A percentile compares a stretch with the other conserved stretches of the same genome.
phyloP scores from a whole-genome alignment of 2,329 filamentous ascomycete species.

The Penicillium sp. region DNA sequence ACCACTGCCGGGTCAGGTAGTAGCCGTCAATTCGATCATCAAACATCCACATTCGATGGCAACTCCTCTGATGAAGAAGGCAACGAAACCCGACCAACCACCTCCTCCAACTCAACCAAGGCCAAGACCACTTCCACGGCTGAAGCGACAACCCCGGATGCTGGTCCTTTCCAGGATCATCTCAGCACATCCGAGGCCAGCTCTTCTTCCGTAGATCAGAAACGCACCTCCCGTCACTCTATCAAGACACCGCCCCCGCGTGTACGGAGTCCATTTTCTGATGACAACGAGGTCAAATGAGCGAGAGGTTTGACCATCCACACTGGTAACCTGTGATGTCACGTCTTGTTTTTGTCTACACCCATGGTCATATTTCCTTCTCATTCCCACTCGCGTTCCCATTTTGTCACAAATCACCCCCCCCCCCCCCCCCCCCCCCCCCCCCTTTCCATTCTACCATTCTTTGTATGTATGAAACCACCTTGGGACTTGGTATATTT shows the following conservation, averaged over 20 bases:
- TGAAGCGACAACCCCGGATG: slow-evolving; percentile 35
- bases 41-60: slow-evolving; percentile 41
- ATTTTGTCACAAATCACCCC: slow-evolving; percentile 2
- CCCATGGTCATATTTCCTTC: slow-evolving; percentile 9
- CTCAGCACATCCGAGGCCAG: slow-evolving; percentile 29
- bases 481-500: slow-evolving; percentile 28
- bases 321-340: slow-evolving; percentile 9
- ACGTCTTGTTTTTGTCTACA: slow-evolving; percentile 20
- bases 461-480: slow-evolving; percentile 37
- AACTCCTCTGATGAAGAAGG: slow-evolving; percentile 41
- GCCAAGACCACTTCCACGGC: slow-evolving; percentile 37
- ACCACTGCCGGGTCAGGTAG: slow-evolving; percentile 26
- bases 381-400: slow-evolving; percentile 6
- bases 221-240: slow-evolving; percentile 40
- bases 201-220: slow-evolving; percentile 23
- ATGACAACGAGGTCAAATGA: slow-evolving; percentile 52
- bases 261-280: slow-evolving; percentile 52
- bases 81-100: slow-evolving; percentile 23
- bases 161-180: slow-evolving; percentile 39
- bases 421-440: slow-evolving; percentile 1
- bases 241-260: slow-evolving; percentile 38
- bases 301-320: slow-evolving; percentile 11
- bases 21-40: slow-evolving; percentile 29
- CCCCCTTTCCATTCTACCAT: slow-evolving; percentile 15
- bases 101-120: slow-evolving; percentile 28